Evolutionary conservation across 257 asterid genomes (phyloP).

Genomic region (Solanum raphanifolium): DNA sequence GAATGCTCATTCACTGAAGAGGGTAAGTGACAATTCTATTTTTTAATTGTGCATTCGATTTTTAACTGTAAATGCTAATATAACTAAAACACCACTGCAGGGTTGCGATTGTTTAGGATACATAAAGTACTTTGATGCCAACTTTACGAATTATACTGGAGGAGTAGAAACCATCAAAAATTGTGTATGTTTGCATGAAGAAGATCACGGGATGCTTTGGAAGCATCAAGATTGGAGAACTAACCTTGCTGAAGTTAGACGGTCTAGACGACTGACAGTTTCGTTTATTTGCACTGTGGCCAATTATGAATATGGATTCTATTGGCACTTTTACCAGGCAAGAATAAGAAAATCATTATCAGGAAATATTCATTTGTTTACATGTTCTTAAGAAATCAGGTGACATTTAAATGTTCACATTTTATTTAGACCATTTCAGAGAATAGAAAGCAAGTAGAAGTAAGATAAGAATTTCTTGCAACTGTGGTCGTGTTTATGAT

Average conservation of each 20-base stretch:
- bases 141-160: slow-evolving; percentile 85
- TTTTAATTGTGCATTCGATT: not conserved
- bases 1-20: slow-evolving; percentile 94
- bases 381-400: not conserved
- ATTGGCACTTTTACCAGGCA: slow-evolving; percentile 98
- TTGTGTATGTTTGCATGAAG: slow-evolving; percentile 97
- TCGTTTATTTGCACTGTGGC: slow-evolving; percentile 95
- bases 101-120: slow-evolving; percentile 97
- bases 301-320: slow-evolving; percentile 92
- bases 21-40: slow-evolving; percentile 27
- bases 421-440: not conserved
- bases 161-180: slow-evolving; percentile 93
- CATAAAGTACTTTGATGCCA: slow-evolving; percentile 83
- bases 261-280: slow-evolving; percentile 94
- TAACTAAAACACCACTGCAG: slow-evolving; percentile 26
- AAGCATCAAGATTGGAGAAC: slow-evolving; percentile 99
- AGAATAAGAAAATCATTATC: slow-evolving; percentile 9
- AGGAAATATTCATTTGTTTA: not conserved
- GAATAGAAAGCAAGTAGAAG: not conserved
- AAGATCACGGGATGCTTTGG: slow-evolving; percentile 95
- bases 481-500: not conserved
- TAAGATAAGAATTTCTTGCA: not conserved
- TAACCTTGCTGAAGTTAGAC: slow-evolving; percentile 82
- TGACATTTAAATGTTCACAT: not conserved
- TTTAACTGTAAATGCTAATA: slow-evolving; percentile 2